Conservation (phyloP, 163 green algal species). For the Chlorella variabilis region DNA sequence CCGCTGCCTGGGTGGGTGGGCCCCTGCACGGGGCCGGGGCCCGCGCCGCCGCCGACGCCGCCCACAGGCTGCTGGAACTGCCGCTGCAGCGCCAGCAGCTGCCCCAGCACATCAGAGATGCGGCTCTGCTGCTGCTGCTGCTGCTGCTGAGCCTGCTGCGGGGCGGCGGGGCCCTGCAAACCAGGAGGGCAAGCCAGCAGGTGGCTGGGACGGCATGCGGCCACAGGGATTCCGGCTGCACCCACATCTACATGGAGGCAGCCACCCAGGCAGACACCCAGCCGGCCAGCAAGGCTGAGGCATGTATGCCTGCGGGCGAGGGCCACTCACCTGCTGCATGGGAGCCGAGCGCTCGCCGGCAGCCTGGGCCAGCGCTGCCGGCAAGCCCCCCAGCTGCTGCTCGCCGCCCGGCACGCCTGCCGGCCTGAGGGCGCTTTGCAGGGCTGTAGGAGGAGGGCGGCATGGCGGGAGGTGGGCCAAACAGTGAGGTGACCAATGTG, state of each 20-base stretch:
- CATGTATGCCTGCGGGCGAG: no score
- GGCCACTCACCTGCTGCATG: not conserved
- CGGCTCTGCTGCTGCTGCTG: not conserved
- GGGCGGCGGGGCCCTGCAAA: not conserved
- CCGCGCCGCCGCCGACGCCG: no score
- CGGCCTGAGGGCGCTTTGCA: not conserved
- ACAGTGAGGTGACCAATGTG: no score
- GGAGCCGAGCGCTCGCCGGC: not conserved
- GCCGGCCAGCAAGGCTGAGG: no score
- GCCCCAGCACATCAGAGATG: slow-evolving; percentile 7
- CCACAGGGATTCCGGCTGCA: no score
- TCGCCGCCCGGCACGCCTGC: not conserved
- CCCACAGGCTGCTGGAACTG: not conserved
- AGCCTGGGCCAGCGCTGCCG: not conserved
- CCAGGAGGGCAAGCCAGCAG: not conserved
- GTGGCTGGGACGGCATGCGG: no score
- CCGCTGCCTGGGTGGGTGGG: no score
- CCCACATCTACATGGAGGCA: no score
- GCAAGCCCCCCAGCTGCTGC: not conserved
- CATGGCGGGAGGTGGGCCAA: no score
- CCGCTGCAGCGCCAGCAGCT: slow-evolving; percentile 18
- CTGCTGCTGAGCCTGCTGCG: not conserved
- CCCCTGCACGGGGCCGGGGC: no score
- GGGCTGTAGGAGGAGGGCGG: not conserved
- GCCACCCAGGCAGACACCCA: no score